phyloP scores from a whole-genome alignment of 257 asterid species.

The Gynochthodes officinalis region DNA sequence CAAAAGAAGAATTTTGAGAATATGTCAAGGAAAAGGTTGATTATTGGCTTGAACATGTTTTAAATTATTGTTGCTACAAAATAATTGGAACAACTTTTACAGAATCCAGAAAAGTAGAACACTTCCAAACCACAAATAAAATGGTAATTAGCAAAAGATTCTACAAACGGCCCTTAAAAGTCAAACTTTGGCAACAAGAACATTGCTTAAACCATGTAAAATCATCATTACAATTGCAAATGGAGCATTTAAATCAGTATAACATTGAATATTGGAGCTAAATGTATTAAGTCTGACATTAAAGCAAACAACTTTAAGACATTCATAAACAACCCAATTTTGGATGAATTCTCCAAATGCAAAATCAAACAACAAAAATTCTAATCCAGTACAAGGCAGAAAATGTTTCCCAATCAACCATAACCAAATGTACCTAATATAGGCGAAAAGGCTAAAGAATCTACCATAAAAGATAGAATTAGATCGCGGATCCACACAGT shows the following conservation, averaged over 20 bases:
- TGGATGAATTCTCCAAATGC: neutral
- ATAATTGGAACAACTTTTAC: neutral
- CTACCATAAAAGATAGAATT: neutral
- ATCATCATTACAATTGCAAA: neutral
- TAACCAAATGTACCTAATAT: neutral
- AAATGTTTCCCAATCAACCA: conserved; percentile 1
- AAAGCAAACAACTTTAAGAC: neutral
- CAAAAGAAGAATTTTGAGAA: neutral
- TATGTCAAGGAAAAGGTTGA: neutral
- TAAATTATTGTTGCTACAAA: neutral
- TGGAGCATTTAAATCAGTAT: neutral
- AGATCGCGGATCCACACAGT: conserved; percentile 12
- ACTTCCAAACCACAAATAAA: neutral
- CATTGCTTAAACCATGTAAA: neutral
- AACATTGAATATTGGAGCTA: neutral
- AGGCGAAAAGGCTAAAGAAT: neutral
- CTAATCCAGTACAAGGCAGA: neutral
- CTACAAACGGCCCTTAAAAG: neutral
- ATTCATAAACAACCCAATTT: neutral
- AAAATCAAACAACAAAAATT: neutral
- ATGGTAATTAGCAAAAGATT: neutral
- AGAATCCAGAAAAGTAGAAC: conserved; percentile 6
- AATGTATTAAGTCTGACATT: neutral
- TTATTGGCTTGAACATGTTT: neutral
- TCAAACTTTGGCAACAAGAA: neutral